Base-by-base conservation (phyloP, 768 basidiomycete species). In the Hygrocybe coccinea region DNA sequence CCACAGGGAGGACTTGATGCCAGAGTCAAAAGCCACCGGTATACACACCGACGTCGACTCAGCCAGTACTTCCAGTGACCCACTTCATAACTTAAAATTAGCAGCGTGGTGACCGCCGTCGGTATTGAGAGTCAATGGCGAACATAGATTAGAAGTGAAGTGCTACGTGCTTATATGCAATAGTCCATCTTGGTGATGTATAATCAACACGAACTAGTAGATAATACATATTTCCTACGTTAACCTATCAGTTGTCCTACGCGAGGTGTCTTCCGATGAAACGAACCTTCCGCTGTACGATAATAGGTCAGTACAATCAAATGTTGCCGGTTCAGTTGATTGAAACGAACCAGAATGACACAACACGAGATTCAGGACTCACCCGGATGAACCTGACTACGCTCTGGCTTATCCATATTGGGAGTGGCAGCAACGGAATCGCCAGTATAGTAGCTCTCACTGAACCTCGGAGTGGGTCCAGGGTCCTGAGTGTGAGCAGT, bases 341-440 rank as follows among this genome's bases (percentile, higher is more conserved):
- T 39, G 14, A 37, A 35, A 21, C 36, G 21, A 22, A 11, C n/a
- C 1, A 17, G 19, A 24, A 25, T n/a, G n/a, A 21, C 24, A 17
- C 11, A 49, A 14, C 21, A 57, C 43, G 33, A 34, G 56, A 33
- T 33, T 64, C 57, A 66, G 52, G 59, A 79, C 74, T 73, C 69
- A 80, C 77, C 79, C 60, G 78, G 74, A 68, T 79, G 80, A 56
- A 72, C 60, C 62, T 79, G 77, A 22, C 61, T 69, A 37, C 62
- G 69, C 41, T 68, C 61, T 2, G 79, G 78, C 47, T 67, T 67
- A 47, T 73, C 69, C 41, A 76, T 51, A 35, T 65, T 66, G 29
- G n/a, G n/a, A 57, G 55, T 59, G 58, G 67, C 59, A 57, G 55
- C 59, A 58, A 66, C 60, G 39, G 19, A 25, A 37, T 48, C 62